These are phyloP conservation scores for Talaromyces marneffei DNA, from an alignment of 2,329 filamentous ascomycete genomes.

Conservation along the genomic window DNA sequence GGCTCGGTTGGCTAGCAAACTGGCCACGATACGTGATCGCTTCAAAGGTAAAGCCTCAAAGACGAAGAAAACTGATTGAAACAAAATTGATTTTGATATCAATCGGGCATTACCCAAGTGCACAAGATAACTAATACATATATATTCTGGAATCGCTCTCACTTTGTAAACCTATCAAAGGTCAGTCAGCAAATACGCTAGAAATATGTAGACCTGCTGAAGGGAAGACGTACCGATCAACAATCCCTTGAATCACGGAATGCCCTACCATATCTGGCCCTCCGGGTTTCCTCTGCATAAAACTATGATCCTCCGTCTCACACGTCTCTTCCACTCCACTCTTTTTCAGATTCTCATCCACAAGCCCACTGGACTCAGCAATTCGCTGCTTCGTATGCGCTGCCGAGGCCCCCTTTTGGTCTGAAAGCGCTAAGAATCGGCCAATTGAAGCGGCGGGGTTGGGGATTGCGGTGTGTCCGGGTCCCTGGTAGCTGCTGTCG, in stretches of 20 bases:
- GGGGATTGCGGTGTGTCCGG: slow-evolving; percentile 4
- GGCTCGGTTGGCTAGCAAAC: slow-evolving; percentile 28
- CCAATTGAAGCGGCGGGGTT: slow-evolving; percentile 24
- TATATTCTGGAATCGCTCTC: background rate
- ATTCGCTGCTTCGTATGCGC: background rate
- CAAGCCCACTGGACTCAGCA: background rate
- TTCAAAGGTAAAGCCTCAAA: slow-evolving; percentile 36
- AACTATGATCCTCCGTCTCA: slow-evolving; percentile 15
- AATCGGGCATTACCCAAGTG: background rate
- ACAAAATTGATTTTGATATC: background rate
- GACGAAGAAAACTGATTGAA: slow-evolving; percentile 25
- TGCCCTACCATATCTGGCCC: slow-evolving; percentile 3
- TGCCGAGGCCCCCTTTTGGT: slow-evolving; percentile 19
- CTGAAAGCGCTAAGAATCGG: slow-evolving; percentile 22
- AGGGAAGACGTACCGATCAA: slow-evolving; percentile 3
- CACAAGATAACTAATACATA: background rate
- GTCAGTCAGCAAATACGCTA: slow-evolving; percentile 13
- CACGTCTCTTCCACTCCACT: slow-evolving; percentile 16
- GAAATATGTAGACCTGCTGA: background rate
- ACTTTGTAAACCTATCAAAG: slow-evolving; percentile 6
- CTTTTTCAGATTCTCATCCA: background rate
- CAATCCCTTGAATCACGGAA: slow-evolving; percentile 14
- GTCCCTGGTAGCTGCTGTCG: slow-evolving; percentile 6
- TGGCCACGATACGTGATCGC: slow-evolving; percentile 34
- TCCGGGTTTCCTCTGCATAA: slow-evolving; percentile 13